phyloP scores from a whole-genome alignment of 345 rosid genomes.

The Triadica sebifera region DNA sequence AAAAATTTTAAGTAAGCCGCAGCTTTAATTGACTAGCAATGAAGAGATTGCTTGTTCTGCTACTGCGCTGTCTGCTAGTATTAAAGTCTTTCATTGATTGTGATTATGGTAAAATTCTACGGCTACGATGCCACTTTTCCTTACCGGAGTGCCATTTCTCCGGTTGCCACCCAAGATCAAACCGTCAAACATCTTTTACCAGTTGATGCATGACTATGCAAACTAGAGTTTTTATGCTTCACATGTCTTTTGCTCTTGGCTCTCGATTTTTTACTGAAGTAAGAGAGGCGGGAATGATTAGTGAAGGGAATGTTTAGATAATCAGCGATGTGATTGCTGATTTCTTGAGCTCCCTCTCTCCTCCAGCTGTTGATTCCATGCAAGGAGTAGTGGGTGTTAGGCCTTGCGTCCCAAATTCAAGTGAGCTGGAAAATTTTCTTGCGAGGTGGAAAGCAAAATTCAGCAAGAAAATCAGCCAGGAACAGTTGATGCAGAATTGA shows the following conservation, averaged over 20 bases:
- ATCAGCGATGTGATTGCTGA: conserved; percentile 26
- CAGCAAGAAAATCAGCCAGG: too few relatives aligned
- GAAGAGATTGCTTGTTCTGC: too few relatives aligned
- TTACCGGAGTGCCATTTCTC: conserved; percentile 33
- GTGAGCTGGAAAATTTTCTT: conserved; percentile 17
- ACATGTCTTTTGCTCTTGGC: conserved; percentile 37
- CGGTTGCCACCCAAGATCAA: conserved; percentile 35
- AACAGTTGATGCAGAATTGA: conserved; percentile 16
- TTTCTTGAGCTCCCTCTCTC: conserved; percentile 2
- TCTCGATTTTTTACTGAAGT: conserved; percentile 41
- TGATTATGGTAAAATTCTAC: too few relatives aligned
- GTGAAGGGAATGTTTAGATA: conserved; percentile 57
- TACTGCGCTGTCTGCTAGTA: too few relatives aligned
- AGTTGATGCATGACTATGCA: conserved; percentile 52
- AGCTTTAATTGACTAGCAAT: too few relatives aligned
- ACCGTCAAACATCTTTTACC: conserved; percentile 37
- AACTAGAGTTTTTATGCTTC: conserved; percentile 53
- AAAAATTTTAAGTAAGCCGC: too few relatives aligned
- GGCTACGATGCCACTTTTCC: conserved; percentile 17
- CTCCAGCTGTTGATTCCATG: conserved; percentile 23
- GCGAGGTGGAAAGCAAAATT: conserved; percentile 34
- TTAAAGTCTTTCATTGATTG: too few relatives aligned
- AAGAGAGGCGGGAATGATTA: conserved; percentile 52
- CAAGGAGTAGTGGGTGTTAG: conserved; percentile 45
- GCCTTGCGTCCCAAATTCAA: conserved; percentile 23